These are phyloP conservation scores for Phytophthora sojae DNA, from an alignment of 352 stramenopile genomes.

Conservation along the genomic window DNA sequence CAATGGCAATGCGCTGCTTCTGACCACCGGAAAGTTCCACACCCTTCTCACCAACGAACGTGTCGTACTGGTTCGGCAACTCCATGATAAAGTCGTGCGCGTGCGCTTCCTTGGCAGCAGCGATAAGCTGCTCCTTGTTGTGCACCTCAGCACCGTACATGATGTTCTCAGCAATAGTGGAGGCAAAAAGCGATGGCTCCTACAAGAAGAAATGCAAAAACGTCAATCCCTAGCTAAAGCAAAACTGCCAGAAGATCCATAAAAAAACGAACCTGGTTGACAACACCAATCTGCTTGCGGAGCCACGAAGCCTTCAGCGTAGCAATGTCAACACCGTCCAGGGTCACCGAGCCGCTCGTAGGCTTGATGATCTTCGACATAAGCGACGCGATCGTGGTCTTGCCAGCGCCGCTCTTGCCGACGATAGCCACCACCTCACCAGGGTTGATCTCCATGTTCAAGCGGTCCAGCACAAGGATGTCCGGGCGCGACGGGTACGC, in stretches of 20 bases:
- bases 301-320: constrained; percentile 75
- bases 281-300: constrained; percentile 88
- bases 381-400: constrained; percentile 83
- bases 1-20: constrained; percentile 95
- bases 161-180: constrained; percentile 89
- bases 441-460: constrained; percentile 77
- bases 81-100: constrained; percentile 83
- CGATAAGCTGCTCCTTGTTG: constrained; percentile 64
- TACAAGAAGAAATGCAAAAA: constrained; percentile 5
- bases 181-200: constrained; percentile 85
- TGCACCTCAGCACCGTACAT: constrained; percentile 70
- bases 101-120: constrained; percentile 74
- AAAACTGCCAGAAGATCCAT: not conserved
- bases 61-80: constrained; percentile 95
- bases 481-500: constrained; percentile 84
- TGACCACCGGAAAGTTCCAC: constrained; percentile 97
- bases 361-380: constrained; percentile 83
- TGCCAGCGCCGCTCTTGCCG: constrained; percentile 86
- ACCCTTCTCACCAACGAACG: constrained; percentile 96
- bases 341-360: constrained; percentile 59
- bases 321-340: constrained; percentile 79
- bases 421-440: constrained; percentile 89
- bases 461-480: constrained; percentile 62
- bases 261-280: constrained; percentile 60
- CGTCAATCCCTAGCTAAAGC: constrained; percentile 13